Base-by-base conservation (phyloP, 805 yeast genomes). In the Hanseniaspora nectarophila region DNA sequence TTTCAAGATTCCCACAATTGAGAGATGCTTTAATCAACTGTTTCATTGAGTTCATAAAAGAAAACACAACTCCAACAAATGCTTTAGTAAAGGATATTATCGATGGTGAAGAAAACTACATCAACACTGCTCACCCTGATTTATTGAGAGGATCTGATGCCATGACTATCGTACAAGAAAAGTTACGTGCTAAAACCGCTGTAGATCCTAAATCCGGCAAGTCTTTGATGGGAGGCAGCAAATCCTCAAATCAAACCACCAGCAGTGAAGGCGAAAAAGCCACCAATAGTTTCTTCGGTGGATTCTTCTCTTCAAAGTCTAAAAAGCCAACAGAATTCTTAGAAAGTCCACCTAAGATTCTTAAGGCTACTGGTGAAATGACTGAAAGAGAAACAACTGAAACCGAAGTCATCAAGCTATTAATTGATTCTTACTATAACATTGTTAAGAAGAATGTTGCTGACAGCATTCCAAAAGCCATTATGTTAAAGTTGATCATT, bases 71-170 rank as follows among this genome's bases (percentile, higher is more conserved):
- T 20, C 97, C 98, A 56, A 87, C 98, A 21, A 87, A 82, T 64
- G 75, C 76, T 51, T 85, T 92, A 62, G 95, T 89, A 38, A 67
- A 73, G 32, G 97, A 92, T 66, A 75, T 92, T 54, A 87, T 92
- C 59, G 72, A 68, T 54, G 73, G 95, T 55, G 98, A 92, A 69
- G 90, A 89, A 62, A 82, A 95, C 3, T 92, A 92, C 67, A 88
- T 92, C 60, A 92, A 92, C 69, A 92, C 98, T 4, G 97, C 95
- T 2, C 98, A 92, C 64, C 97, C 97, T 4, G 97, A 92, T 66
- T 78, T 92, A 62, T 75, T 92, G 60, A 89, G 85, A 66, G 98
- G 98, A 44, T 82, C 95, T 32, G 89, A 84, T 62, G 97, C 97
- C 5, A 83, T 90, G 92, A 80, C 85, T 4, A 81, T 87, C 66